A percentile compares a stretch with the other conserved stretches of the same genome.
phyloP scores from a whole-genome alignment of 2,329 filamentous ascomycete species.

The Neurospora crassa region DNA sequence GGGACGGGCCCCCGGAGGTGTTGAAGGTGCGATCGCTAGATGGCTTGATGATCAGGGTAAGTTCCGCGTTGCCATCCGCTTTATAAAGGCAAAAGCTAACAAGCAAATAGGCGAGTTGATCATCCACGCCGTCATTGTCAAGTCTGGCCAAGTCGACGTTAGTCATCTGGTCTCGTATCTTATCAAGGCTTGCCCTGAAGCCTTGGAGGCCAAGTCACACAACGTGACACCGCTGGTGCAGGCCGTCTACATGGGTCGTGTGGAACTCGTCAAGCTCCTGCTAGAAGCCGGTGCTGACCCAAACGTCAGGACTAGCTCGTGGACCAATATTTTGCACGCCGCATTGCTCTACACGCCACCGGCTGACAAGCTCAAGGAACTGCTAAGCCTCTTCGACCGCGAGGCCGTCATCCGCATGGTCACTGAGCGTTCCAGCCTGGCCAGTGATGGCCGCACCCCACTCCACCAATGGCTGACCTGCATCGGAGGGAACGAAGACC shows the following conservation, averaged over 20 bases:
- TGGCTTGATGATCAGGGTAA: conserved; percentile 54
- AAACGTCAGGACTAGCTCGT: conserved; percentile 47
- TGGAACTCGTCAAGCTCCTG: conserved; percentile 49
- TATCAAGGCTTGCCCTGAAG: conserved; percentile 47
- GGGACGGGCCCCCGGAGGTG: conserved; percentile 47
- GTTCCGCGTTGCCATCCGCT: conserved; percentile 16
- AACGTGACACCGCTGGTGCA: conserved; percentile 60
- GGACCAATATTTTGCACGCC: conserved; percentile 61
- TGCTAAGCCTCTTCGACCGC: conserved; percentile 50
- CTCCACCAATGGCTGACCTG: conserved; percentile 49
- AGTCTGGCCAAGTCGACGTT: conserved; percentile 29
- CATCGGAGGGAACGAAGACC: conserved; percentile 16
- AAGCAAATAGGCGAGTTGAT: conserved; percentile 43
- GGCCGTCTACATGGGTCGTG: conserved; percentile 48
- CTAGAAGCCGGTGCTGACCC: conserved; percentile 63
- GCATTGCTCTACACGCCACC: conserved; percentile 29
- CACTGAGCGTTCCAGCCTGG: conserved; percentile 43
- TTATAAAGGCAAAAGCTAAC: conserved; percentile 10
- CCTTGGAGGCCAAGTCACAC: conserved; percentile 51
- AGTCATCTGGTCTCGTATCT: conserved; percentile 56
- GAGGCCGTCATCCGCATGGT: conserved; percentile 48
- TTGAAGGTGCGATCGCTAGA: conserved; percentile 51
- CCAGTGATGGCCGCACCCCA: conserved; percentile 49
- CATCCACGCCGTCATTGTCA: conserved; percentile 56
- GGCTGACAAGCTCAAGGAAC: conserved; percentile 27